Evolutionary conservation across 345 rosid genomes (phyloP).

Genomic region (Rhodamnia argentea): DNA sequence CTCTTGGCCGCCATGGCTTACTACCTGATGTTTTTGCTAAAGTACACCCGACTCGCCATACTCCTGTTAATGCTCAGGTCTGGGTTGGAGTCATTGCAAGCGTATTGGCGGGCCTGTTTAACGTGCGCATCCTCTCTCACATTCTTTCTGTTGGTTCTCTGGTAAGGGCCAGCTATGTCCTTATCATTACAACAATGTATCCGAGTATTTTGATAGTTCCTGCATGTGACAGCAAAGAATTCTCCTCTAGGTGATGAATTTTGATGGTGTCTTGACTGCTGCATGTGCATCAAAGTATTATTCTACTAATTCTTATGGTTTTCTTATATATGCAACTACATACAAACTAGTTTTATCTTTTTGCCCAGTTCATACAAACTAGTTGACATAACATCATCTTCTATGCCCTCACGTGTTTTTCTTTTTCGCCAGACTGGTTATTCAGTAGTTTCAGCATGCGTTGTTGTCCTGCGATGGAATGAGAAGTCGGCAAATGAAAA

Average conservation of each 20-base stretch:
- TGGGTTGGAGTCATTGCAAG: slow-evolving; percentile 91
- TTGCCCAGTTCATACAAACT: not conserved
- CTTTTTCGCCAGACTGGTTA: slow-evolving; percentile 73
- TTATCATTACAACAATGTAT: not conserved
- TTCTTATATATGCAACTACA: not conserved
- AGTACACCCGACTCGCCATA: slow-evolving; percentile 69
- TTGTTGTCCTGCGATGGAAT: slow-evolving; percentile 71
- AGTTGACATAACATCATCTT: not conserved
- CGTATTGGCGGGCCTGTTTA: slow-evolving; percentile 70
- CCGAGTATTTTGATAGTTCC: not conserved
- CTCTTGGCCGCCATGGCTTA: slow-evolving; percentile 93
- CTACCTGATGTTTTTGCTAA: slow-evolving; percentile 81
- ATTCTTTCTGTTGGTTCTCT: slow-evolving; percentile 92
- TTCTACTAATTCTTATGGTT: not conserved
- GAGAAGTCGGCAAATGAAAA: slow-evolving; percentile 37
- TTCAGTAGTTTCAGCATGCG: slow-evolving; percentile 94
- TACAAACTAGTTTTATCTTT: not conserved
- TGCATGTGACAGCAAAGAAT: not conserved
- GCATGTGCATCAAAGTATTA: not conserved
- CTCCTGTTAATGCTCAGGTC: slow-evolving; percentile 88
- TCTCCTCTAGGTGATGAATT: not conserved
- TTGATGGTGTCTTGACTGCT: not conserved
- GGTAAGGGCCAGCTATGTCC: slow-evolving; percentile 33
- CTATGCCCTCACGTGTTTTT: not conserved
- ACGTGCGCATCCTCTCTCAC: slow-evolving; percentile 73